A percentile compares a stretch with the other conserved stretches of the same genome.
Conservation (phyloP, 2,329 filamentous ascomycete species). For the Dactylellina drechsleri region DNA sequence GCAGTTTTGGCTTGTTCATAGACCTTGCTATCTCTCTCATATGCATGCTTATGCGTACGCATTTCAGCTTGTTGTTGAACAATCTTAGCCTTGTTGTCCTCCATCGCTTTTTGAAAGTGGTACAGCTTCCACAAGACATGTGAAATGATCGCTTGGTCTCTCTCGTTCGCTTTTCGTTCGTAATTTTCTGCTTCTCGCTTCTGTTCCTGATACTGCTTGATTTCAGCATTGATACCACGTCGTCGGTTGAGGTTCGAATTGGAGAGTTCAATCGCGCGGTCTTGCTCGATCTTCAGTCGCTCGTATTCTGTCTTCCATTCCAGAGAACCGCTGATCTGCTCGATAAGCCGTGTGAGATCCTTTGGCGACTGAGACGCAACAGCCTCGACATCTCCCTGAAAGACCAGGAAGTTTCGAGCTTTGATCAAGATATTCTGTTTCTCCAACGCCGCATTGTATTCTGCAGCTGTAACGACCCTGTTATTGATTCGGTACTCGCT, state of each 20-base stretch:
- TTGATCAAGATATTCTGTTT: conserved; percentile 97
- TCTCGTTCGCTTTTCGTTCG: conserved; percentile 86
- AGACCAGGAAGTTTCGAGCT: conserved; percentile 96
- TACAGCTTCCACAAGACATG: conserved; percentile 97
- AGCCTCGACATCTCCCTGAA: conserved; percentile 96
- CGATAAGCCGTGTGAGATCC: conserved; percentile 90
- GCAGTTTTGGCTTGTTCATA: conserved; percentile 84
- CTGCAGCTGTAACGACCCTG: conserved; percentile 82
- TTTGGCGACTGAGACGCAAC: conserved; percentile 95
- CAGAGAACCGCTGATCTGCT: conserved; percentile 95
- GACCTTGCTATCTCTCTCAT: conserved; percentile 69
- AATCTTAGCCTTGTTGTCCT: conserved; percentile 88
- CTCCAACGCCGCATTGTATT: conserved; percentile 93
- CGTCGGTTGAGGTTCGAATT: conserved; percentile 87
- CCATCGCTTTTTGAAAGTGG: conserved; percentile 91
- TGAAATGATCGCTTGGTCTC: conserved; percentile 88
- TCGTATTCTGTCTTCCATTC: conserved; percentile 97
- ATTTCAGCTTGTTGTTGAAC: conserved; percentile 93
- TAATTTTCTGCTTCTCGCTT: conserved; percentile 95
- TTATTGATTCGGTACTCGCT: conserved; percentile 99
- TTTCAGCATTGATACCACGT: conserved; percentile 94
- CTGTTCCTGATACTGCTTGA: conserved; percentile 96
- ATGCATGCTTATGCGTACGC: conserved; percentile 87
- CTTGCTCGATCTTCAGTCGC: conserved; percentile 82
- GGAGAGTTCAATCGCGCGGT: conserved; percentile 87